Conservation (phyloP, 2,329 filamentous ascomycete species). For the Zalaria sp. region DNA sequence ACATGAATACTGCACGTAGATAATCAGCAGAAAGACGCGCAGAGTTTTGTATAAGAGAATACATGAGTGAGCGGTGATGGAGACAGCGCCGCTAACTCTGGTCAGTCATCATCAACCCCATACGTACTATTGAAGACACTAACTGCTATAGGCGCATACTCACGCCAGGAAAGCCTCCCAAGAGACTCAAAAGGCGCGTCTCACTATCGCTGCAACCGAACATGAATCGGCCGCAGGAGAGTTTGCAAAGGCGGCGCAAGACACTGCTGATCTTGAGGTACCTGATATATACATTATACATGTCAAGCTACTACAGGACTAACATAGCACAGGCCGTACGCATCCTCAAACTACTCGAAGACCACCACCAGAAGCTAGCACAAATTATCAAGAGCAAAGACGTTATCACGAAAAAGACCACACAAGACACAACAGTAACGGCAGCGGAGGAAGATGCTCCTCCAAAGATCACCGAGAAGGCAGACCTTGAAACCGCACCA, state of each 20-base stretch:
- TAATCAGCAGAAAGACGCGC: too few species aligned
- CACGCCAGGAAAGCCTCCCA: conserved; percentile 74
- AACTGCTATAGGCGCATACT: conserved; percentile 54
- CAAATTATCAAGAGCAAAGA: conserved; percentile 60
- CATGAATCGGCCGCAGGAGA: conserved; percentile 80
- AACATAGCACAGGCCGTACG: conserved; percentile 58
- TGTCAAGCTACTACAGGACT: conserved; percentile 2
- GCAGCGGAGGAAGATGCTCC: conserved; percentile 4
- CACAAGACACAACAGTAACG: conserved; percentile 2
- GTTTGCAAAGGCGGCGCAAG: conserved; percentile 69
- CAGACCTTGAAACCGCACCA: conserved; percentile 1
- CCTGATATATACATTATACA: conserved; percentile 1
- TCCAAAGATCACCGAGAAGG: conserved; percentile 1
- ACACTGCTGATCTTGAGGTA: conserved; percentile 49
- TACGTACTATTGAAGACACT: too few species aligned
- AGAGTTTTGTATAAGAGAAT: too few species aligned
- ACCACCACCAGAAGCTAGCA: conserved; percentile 74
- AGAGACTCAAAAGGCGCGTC: conserved; percentile 54
- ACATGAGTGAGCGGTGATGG: conserved; percentile 35
- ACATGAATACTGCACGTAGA: too few species aligned
- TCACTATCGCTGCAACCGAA: conserved; percentile 71
- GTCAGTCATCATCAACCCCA: conserved; percentile 23
- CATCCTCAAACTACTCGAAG: conserved; percentile 70
- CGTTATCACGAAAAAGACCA: conserved; percentile 28
- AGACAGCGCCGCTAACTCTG: conserved; percentile 53